These are phyloP conservation scores for Fusarium chaquense DNA, from an alignment of 2,329 filamentous ascomycete genomes.

Conservation along the genomic window DNA sequence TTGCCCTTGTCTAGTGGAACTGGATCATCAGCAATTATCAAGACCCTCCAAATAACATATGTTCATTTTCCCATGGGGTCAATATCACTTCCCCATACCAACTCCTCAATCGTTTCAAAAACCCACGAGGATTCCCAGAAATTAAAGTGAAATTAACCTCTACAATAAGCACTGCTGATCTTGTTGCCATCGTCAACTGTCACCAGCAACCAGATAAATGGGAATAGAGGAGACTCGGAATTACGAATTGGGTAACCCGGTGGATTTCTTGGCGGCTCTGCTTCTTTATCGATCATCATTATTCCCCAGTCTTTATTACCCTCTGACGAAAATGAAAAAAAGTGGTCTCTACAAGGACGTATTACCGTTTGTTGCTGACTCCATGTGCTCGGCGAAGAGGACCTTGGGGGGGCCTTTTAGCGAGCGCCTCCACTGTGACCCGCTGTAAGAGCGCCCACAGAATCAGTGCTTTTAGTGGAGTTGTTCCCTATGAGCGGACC, in stretches of 20 bases:
- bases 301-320: neutral
- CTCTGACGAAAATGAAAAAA: neutral
- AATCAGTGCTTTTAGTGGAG: neutral
- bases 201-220: neutral
- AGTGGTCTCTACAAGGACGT: neutral
- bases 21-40: too few relatives aligned
- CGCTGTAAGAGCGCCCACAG: neutral
- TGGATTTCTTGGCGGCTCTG: slow-evolving; percentile 1
- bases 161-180: slow-evolving; percentile 6
- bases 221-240: neutral
- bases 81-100: neutral
- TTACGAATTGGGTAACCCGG: neutral
- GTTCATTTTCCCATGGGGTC: neutral
- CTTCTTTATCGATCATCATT: neutral
- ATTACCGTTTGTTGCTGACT: neutral
- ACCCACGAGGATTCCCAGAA: neutral
- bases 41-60: slow-evolving; percentile 3
- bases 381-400: neutral
- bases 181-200: neutral
- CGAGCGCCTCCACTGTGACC: neutral
- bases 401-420: neutral
- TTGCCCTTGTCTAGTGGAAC: neutral
- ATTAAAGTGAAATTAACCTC: slow-evolving; percentile 8
- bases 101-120: neutral
- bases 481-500: neutral